Base-by-base conservation (phyloP, 1,284 basidiomycete genomes). In the Cryptococcus sp. region DNA sequence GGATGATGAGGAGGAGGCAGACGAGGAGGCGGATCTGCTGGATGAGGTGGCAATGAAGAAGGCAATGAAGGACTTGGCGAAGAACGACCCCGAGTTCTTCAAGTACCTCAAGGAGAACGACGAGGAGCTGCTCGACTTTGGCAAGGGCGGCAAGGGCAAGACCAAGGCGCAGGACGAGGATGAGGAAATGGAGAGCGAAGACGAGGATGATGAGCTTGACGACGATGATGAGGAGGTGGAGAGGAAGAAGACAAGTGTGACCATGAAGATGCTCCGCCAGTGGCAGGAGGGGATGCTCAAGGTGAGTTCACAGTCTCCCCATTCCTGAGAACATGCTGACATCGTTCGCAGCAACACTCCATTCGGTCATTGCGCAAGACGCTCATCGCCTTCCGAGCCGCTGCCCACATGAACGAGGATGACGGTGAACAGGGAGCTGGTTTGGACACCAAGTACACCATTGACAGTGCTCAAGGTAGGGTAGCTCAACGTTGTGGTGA, bases 31-130 rank as follows among this genome's bases (percentile, higher is more conserved):
- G 7, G 82, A 80, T 4, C 81, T 78, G 15, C 79, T 82, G 44
- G 67, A 80, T 39, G 84, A 84, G 59, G 70, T 57, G 44, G 88
- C 87, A 82, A 90, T 71, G 89, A 87, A 56, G 79, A 81, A 69
- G 75, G 71, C 97, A 55, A 83, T 98, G n/a, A 87, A 89, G 48
- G 87, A 90, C 69, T 83, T 98, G 40, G 89, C 89, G 13, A 88
- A 95, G 77, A 95, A 91, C 76, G 96, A 98, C 74, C 95, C 95
- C 18, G 95, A 97, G 69, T 98, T 98, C 79, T 98, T 86, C 86
- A 93, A 96, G 77, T 98, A 96, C 72, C 82, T 98, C 7, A 87
- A 96, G 79, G 91, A 98, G 78, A 95, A 98, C 72, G 95, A 98
- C 77, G 80, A 82, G 55, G 91, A 93, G 53, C 79, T 98, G 35